Conservation (phyloP, 169 alveolate genomes). For the Plasmodium cynomolgi region DNA sequence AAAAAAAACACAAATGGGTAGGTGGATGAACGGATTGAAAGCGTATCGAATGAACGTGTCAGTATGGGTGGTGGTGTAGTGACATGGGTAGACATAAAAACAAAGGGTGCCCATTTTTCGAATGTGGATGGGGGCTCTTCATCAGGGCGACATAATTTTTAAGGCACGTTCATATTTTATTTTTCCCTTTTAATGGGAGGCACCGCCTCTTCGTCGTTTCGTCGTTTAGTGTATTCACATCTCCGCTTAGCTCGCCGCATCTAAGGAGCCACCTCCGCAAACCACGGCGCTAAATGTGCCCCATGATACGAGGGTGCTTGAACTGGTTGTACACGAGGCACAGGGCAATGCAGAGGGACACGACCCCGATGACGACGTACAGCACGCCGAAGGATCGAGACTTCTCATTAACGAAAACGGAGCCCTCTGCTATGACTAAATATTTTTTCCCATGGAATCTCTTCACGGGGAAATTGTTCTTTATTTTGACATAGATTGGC, state of each 20-base stretch:
- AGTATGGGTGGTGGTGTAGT: neutral
- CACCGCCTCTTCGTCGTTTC: neutral
- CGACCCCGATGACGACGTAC: slow-evolving; percentile 23
- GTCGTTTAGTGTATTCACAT: neutral
- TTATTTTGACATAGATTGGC: slow-evolving; percentile 81
- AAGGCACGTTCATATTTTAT: neutral
- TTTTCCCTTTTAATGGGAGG: neutral
- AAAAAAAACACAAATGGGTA: neutral
- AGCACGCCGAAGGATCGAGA: slow-evolving; percentile 42
- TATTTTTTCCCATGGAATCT: slow-evolving; percentile 83
- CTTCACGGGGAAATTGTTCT: slow-evolving; percentile 79
- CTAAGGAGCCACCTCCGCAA: neutral
- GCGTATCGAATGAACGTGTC: neutral
- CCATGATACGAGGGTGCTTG: slow-evolving; percentile 45
- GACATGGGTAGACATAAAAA: neutral
- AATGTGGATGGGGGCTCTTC: neutral
- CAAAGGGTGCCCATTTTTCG: neutral
- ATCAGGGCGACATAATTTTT: neutral
- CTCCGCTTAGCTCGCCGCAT: neutral
- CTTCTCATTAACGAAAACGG: slow-evolving; percentile 61
- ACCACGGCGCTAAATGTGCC: slow-evolving; percentile 9
- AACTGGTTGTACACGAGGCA: slow-evolving; percentile 51
- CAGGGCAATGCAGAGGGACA: slow-evolving; percentile 31
- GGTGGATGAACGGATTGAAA: neutral
- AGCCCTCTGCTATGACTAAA: slow-evolving; percentile 76